These are phyloP conservation scores for Globisporangium splendens DNA, from an alignment of 352 stramenopile species.

Conservation along the genomic window DNA sequence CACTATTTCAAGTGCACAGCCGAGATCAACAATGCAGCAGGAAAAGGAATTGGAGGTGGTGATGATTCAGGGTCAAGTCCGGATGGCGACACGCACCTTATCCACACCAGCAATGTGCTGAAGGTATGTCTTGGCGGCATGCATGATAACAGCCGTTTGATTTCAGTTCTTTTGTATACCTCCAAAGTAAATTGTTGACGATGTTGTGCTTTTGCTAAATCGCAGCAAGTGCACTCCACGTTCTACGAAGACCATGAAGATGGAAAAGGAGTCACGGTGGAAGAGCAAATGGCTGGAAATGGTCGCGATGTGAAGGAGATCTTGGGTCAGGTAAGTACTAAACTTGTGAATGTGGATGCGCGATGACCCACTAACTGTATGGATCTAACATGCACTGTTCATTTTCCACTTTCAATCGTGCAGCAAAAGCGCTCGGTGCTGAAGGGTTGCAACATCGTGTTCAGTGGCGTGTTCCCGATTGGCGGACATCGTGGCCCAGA, in stretches of 20 bases:
- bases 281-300: constrained; percentile 69
- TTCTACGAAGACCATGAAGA: constrained; percentile 58
- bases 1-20: constrained; percentile 79
- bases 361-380: not conserved
- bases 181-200: too few species aligned
- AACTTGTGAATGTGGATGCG: not conserved
- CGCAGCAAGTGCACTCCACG: constrained; percentile 46
- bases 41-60: constrained; percentile 37
- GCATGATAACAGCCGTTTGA: not conserved
- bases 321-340: constrained; percentile 42
- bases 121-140: constrained; percentile 25
- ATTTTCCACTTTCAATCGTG: constrained; percentile 1
- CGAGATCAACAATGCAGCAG: constrained; percentile 84
- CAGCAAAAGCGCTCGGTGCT: constrained; percentile 74
- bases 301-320: constrained; percentile 69
- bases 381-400: constrained; percentile 3
- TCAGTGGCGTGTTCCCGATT: constrained; percentile 79
- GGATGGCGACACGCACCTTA: constrained; percentile 45
- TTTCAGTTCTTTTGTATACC: not conserved
- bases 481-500: constrained; percentile 48
- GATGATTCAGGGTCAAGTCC: constrained; percentile 28
- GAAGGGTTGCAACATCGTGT: constrained; percentile 62
- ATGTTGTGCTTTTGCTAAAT: not conserved
- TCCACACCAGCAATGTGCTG: constrained; percentile 51
- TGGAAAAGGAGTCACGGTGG: constrained; percentile 42